Base-by-base conservation (phyloP, 1,284 basidiomycete genomes). In the Ceratobasidium sp. region DNA sequence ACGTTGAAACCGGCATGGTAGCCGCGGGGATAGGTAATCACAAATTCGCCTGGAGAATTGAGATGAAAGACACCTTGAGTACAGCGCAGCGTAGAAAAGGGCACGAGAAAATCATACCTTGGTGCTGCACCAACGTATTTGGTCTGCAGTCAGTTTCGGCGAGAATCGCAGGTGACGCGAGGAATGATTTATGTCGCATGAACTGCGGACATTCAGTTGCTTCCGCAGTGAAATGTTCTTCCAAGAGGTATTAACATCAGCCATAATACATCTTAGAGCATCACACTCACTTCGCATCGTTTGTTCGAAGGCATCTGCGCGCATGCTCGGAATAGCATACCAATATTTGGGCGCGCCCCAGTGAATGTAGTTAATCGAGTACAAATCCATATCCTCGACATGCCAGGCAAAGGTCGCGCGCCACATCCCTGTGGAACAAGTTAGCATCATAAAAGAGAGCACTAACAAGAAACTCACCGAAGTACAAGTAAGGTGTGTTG, bases 291-390 rank as follows among this genome's bases (percentile, higher is more conserved):
- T 88, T 81, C 88, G 87, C 89, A 97, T 94, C 4, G 89, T 89
- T 46, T 88, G 85, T 80, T 98, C 96, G 52, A 98, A 87, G 13
- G 89, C 88, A 23, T 84, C 83, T 4, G 93, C 91, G 76, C 91
- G 88, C 38, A 86, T 89, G 80, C 98, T 97, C 8, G 96, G 96
- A 38, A 98, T 88, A 0, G 96, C 91, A 81, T 99, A 99, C 97
- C 98, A 99, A 80, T 94, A 86, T 79, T 88, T 99, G 0, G 96
- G 96, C 0, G 97, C 96, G 1, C 97, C 97, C 79, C 98, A 99
- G 82, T 99, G 97, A 75, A 99, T 96, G 80, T 98, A 98, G 82
- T 98, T 99, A 84, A 99, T 99, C 71, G 95, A 97, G 83, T 97
- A 98, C 2, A 99, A 86, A 80, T 98, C 97, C 94, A 95, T 95